Percentiles rank a stretch among this genome's conserved stretches.
Conservation (phyloP, 208 protist species). For the Acanthamoeba lenticulata region DNA sequence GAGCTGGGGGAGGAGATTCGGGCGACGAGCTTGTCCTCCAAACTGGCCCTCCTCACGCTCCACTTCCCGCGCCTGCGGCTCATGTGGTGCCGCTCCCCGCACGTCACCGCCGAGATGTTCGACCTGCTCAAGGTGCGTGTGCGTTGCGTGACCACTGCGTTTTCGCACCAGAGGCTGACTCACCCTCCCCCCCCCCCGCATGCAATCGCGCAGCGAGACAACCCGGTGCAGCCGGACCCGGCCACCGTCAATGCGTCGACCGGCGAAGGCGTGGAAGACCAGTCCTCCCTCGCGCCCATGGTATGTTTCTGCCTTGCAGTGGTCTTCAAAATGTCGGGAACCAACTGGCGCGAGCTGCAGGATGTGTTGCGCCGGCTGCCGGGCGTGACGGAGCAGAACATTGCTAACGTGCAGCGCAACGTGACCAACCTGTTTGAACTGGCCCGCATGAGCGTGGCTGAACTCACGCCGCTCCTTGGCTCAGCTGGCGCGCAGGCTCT, state of each 20-base stretch:
- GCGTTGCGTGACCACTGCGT: too few species aligned
- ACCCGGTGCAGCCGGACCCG: not conserved
- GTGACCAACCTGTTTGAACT: slow-evolving; percentile 47
- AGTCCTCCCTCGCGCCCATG: not conserved
- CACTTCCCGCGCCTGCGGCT: slow-evolving; percentile 88
- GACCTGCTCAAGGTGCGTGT: slow-evolving; percentile 84
- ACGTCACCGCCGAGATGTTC: slow-evolving; percentile 85
- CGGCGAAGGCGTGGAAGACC: slow-evolving; percentile 3
- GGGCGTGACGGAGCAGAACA: slow-evolving; percentile 52
- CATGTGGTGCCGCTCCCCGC: slow-evolving; percentile 85
- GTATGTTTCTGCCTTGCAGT: not conserved
- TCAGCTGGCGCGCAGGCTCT: not conserved
- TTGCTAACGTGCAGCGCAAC: not conserved
- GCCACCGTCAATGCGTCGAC: not conserved
- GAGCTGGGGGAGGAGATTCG: slow-evolving; percentile 62
- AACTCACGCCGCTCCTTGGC: not conserved
- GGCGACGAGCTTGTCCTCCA: slow-evolving; percentile 69
- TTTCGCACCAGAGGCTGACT: not conserved
- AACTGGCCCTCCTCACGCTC: slow-evolving; percentile 83
- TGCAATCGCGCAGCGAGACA: not conserved
- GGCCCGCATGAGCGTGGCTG: not conserved
- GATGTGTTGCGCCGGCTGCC: slow-evolving; percentile 54
- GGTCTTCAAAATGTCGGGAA: too few species aligned
- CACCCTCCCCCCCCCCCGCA: too few species aligned
- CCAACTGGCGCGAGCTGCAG: too few species aligned